Base-by-base conservation (phyloP, 768 basidiomycete genomes). In the Lactarius evosmus region DNA sequence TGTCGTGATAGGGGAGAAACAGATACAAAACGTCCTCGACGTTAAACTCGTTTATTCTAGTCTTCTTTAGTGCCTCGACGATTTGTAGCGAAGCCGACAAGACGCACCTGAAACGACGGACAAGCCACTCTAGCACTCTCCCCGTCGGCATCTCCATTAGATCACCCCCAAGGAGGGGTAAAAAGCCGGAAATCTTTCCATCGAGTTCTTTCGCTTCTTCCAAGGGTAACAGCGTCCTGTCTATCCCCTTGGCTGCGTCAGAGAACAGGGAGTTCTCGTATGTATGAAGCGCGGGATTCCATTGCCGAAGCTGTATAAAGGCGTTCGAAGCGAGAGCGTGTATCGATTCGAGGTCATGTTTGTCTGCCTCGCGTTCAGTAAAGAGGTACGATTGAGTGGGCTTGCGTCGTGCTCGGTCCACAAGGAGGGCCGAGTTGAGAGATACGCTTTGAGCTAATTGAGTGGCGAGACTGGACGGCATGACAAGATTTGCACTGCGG, bases 1-100 rank as follows among this genome's bases (percentile, higher is more conserved):
- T 91, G 69, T 95, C 93, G 70, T 98, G 94, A 72, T 96, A 98
- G 0, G 97, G 97, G 33, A 98, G 77, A 75, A 98, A 98, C 27
- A 94, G 78, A 8, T 86, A 76, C 7, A 98, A 80, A 30, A 95
- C 72, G 27, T 83, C 81, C 59, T 88, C 83, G 59, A 95, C 81
- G 70, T 98, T 97, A 78, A 98, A 94, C 73, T 98, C 95, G 71
- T 98, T 83, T 30, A 98, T 85, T 73, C 96, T 98, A 59, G 19
- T 4, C 22, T 54, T 49, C 16, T 5, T 65, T 14, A 60, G 25
- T 33, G 56, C 41, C 46, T 22, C 56, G 5, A 16, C 14, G 40
- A 29, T 51, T 17, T 7, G 25, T 29, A 33, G 16, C 5, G 34
- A 33, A 25, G 22, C 9, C 1, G 27, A 51, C 12, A 19, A 16